Conservation (phyloP, 2,329 filamentous ascomycete species). For the Penicillium fuscoglaucum region DNA sequence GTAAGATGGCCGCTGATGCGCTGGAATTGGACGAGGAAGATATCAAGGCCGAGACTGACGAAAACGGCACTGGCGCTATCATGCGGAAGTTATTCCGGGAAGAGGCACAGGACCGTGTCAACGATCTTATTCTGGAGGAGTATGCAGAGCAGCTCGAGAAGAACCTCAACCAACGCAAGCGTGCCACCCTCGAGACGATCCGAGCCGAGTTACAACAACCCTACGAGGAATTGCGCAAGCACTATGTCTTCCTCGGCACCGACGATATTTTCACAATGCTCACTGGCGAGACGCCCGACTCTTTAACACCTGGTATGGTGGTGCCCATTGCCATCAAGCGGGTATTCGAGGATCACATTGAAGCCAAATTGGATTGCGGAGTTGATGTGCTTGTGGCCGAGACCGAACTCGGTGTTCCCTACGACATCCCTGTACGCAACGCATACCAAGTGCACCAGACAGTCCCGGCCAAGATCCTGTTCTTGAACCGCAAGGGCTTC, state of each 20-base stretch:
- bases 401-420: slow-evolving; percentile 73
- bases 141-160: slow-evolving; percentile 93
- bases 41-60: slow-evolving; percentile 88
- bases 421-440: slow-evolving; percentile 67
- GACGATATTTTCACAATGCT: slow-evolving; percentile 95
- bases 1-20: slow-evolving; percentile 97
- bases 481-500: slow-evolving; percentile 84
- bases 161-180: slow-evolving; percentile 91
- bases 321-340: slow-evolving; percentile 84
- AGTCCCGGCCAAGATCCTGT: slow-evolving; percentile 81
- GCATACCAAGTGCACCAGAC: slow-evolving; percentile 79
- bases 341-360: slow-evolving; percentile 88
- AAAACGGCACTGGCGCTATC: slow-evolving; percentile 85
- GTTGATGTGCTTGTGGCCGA: slow-evolving; percentile 85
- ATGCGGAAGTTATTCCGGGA: slow-evolving; percentile 94
- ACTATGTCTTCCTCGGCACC: slow-evolving; percentile 67
- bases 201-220: slow-evolving; percentile 88
- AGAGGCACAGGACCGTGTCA: slow-evolving; percentile 89
- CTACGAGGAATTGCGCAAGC: slow-evolving; percentile 88
- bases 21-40: slow-evolving; percentile 97
- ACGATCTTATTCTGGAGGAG: slow-evolving; percentile 92
- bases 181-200: slow-evolving; percentile 93
- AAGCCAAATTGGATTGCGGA: slow-evolving; percentile 90
- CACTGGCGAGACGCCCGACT: slow-evolving; percentile 85
- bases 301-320: slow-evolving; percentile 85